A percentile compares a stretch with the other conserved stretches of the same genome.
Conservation (phyloP, 305 asterid genomes). For the Coffea humblotiana region DNA sequence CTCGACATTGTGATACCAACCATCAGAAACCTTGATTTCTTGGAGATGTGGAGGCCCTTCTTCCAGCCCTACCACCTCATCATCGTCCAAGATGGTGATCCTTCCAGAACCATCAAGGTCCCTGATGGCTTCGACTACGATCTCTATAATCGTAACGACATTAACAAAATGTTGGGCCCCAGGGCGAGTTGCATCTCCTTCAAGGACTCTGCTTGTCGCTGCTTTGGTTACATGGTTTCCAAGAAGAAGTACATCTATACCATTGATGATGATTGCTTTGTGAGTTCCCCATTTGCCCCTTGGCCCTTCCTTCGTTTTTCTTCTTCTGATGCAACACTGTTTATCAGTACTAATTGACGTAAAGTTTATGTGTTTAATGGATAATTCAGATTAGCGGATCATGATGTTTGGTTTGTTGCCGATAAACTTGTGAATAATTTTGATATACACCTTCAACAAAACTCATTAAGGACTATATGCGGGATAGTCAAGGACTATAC, state of each 20-base stretch:
- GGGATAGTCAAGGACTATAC: background rate
- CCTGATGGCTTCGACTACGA: conserved; percentile 54
- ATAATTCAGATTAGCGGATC: no score
- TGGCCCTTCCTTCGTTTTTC: background rate
- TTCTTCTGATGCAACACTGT: background rate
- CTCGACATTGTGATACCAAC: conserved; percentile 63
- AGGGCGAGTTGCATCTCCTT: conserved; percentile 56
- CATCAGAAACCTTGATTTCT: conserved; percentile 53
- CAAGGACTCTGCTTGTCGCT: conserved; percentile 66
- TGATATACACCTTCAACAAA: background rate
- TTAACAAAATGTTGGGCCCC: conserved; percentile 49
- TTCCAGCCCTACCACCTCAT: conserved; percentile 53
- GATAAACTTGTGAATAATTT: background rate
- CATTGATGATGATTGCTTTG: conserved; percentile 65
- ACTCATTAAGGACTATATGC: no score
- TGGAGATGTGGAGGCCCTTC: conserved; percentile 68
- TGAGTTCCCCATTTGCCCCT: conserved; percentile 17
- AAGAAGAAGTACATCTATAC: conserved; percentile 61
- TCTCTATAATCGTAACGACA: conserved; percentile 51
- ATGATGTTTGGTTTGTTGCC: background rate
- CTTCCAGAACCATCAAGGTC: conserved; percentile 44
- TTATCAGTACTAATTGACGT: no score
- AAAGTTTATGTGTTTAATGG: background rate
- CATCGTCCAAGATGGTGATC: conserved; percentile 62
- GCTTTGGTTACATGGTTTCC: conserved; percentile 62